These are phyloP conservation scores for Acacia pycnantha DNA, from an alignment of 331 rosid species.

Conservation along the genomic window DNA sequence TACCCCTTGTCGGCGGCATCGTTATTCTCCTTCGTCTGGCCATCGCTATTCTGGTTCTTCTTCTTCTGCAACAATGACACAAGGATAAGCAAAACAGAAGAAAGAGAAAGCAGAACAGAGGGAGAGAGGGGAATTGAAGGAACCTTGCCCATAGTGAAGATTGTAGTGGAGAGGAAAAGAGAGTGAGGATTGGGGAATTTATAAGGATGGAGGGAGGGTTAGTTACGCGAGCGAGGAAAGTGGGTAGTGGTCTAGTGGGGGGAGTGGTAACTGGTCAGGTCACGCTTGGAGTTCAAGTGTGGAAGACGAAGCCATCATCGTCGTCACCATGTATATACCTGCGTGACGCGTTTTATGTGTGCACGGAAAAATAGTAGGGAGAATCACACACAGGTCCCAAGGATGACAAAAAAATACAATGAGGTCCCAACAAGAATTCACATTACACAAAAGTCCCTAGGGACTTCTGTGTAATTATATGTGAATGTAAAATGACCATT, in stretches of 20 bases:
- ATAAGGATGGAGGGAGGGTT: not conserved
- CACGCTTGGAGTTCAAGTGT: not conserved
- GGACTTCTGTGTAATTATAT: no score
- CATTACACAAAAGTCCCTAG: no score
- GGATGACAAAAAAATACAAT: no score
- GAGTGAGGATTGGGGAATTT: not conserved
- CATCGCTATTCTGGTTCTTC: not conserved
- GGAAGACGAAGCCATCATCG: not conserved
- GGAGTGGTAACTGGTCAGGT: not conserved
- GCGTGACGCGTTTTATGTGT: not conserved
- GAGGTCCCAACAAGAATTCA: no score
- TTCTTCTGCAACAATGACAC: slow-evolving; percentile 30
- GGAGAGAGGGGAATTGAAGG: not conserved
- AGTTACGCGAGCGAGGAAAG: not conserved
- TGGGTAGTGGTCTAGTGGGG: not conserved
- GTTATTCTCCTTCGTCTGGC: not conserved
- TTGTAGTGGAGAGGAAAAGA: no score
- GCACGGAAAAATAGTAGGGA: no score
- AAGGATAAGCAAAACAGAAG: not conserved
- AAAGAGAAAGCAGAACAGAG: not conserved
- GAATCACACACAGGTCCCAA: no score
- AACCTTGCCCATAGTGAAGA: slow-evolving; percentile 34
- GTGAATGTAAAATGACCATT: no score
- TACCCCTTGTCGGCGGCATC: slow-evolving; percentile 36
- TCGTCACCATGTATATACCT: not conserved